Evolutionary conservation across 208 protist genomes (phyloP).

Genomic region (Acanthamoeba culbertsoni): DNA sequence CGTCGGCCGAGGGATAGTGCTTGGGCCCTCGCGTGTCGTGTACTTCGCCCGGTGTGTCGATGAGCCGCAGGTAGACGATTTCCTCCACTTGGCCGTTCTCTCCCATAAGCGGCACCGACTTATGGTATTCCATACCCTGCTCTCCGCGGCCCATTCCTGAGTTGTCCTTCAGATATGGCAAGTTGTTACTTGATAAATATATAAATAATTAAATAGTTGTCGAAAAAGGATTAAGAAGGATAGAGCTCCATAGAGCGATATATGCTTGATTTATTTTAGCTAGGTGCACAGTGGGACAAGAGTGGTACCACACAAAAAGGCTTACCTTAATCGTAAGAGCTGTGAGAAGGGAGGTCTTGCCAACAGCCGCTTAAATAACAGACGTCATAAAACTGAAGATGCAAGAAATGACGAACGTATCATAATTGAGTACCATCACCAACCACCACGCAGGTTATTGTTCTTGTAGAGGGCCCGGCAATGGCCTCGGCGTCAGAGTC

Average conservation of each 20-base stretch:
- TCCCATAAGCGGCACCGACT: neutral
- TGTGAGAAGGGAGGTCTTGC: slow-evolving; percentile 54
- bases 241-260: no score
- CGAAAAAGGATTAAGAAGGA: no score
- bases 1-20: slow-evolving; percentile 37
- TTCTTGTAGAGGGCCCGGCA: neutral
- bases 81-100: slow-evolving; percentile 14
- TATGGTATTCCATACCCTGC: slow-evolving; percentile 3
- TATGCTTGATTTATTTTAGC: no score
- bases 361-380: neutral
- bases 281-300: no score
- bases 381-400: neutral
- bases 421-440: slow-evolving; percentile 51
- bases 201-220: no score
- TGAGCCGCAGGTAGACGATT: slow-evolving; percentile 10
- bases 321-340: slow-evolving; percentile 27
- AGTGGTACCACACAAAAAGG: neutral
- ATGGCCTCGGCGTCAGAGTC: slow-evolving; percentile 30
- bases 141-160: neutral
- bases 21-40: slow-evolving; percentile 40
- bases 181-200: no score
- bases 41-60: slow-evolving; percentile 48
- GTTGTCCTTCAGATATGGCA: slow-evolving; percentile 16
- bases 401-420: no score
- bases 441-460: slow-evolving; percentile 40